Base-by-base conservation (phyloP, 495 filamentous ascomycete genomes). In the Opeltia flavorubescens region DNA sequence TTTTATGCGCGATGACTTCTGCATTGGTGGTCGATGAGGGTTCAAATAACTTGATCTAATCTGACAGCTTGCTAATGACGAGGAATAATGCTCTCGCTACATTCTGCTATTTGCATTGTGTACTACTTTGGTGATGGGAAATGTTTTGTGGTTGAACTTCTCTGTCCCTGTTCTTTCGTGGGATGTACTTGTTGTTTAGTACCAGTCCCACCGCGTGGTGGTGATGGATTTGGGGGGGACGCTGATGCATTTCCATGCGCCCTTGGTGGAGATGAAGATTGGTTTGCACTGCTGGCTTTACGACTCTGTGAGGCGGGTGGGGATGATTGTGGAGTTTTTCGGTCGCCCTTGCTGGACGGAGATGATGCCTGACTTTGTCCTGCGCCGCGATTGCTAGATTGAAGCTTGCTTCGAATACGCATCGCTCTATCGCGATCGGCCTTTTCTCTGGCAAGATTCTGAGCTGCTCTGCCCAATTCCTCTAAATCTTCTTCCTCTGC, bases 1-100 rank as follows among this genome's bases (percentile, higher is more conserved):
- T 24, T 36, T 43, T 38, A 38, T 27, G 17, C 24, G 38, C n/a
- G n/a, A n/a, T n/a, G n/a, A n/a, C 33, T 35, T 31, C 21, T 36
- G 26, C 11, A 27, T 42, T 41, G 18, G 45, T 50, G 53, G 52
- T 66, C 59, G 54, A 47, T 72, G 70, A 69, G 46, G 66, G 66
- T 53, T 44, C 51, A 66, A 69, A 66, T 66, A 58, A 71, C 70
- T 74, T 74, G 70, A 74, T 74, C 70, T 74, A 74, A 74, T 74
- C 70, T 70, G 70, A 74, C 55, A 54, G 50, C 52, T 8, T 40
- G 13, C 36, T 40, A 17, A 6, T 23, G 20, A 8, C 17, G n/a
- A 15, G 6, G 36, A 15, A 40, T 15, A 17, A 5, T 26, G 9
- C 17, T 47, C 5, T 23, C 34, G 2, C 5, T 13, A 5, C 5